A percentile compares a stretch with the other conserved stretches of the same genome.
phyloP scores from a whole-genome alignment of 139 green algal genomes.

The Asterochloris sp. region DNA sequence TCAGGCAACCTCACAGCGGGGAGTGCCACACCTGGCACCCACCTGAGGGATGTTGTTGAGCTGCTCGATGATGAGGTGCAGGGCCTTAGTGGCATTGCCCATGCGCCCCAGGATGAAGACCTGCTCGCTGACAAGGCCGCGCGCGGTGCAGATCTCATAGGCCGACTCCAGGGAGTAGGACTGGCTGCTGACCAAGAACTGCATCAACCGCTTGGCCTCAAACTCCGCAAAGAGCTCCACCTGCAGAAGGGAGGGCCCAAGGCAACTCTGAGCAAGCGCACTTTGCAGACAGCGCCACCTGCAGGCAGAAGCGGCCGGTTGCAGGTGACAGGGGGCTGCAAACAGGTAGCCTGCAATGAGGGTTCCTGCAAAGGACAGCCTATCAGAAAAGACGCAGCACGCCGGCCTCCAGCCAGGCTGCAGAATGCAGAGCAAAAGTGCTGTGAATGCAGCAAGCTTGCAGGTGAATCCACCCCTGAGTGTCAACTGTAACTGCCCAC shows the following conservation, averaged over 20 bases:
- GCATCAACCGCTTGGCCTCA: constrained; percentile 64
- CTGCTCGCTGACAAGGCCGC: constrained; percentile 69
- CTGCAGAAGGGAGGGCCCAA: constrained; percentile 32
- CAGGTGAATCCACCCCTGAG: too few relatives aligned
- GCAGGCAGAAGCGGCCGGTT: background rate
- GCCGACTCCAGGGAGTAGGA: constrained; percentile 81
- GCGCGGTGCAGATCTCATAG: constrained; percentile 62
- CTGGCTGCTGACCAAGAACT: constrained; percentile 72
- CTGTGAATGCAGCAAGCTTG: too few relatives aligned
- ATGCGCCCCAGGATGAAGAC: constrained; percentile 91
- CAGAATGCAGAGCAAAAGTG: too few relatives aligned
- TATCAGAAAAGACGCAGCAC: too few relatives aligned
- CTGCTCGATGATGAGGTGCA: constrained; percentile 86
- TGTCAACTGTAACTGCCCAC: too few relatives aligned
- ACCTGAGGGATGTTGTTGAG: constrained; percentile 79
- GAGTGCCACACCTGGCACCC: too few relatives aligned
- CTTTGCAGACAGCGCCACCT: background rate
- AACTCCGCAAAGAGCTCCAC: constrained; percentile 88
- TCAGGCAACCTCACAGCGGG: too few relatives aligned
- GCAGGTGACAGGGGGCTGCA: too few relatives aligned
- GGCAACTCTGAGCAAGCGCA: background rate
- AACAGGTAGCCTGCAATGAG: background rate
- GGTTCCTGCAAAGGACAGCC: too few relatives aligned
- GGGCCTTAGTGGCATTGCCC: constrained; percentile 68
- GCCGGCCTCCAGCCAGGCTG: too few relatives aligned